Evolutionary conservation across 2,329 filamentous ascomycete species (phyloP).

Genomic region (Arthrobotrys megalospora): DNA sequence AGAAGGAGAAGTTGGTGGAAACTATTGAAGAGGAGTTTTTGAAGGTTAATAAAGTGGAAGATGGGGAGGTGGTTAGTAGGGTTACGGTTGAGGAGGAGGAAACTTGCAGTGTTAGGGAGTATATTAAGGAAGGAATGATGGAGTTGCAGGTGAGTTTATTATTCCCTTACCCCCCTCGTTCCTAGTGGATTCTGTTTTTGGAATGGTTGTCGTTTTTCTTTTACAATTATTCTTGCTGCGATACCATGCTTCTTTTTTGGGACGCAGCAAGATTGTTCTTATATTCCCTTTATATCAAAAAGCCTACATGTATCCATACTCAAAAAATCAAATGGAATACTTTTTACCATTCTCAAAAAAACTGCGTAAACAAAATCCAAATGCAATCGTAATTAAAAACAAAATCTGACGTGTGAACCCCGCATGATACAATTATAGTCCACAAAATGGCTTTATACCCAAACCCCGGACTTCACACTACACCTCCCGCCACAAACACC

Average conservation of each 20-base stretch:
- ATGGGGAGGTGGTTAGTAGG: conserved; percentile 32
- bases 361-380: not conserved
- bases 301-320: conserved; percentile 25
- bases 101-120: conserved; percentile 69
- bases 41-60: not conserved
- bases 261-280: conserved; percentile 35
- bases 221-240: conserved; percentile 35
- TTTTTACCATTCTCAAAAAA: not conserved
- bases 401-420: conserved; percentile 43
- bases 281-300: not conserved
- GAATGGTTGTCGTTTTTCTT: not conserved
- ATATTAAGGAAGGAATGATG: conserved; percentile 75
- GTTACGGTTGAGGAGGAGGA: conserved; percentile 74
- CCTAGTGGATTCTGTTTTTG: not conserved
- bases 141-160: conserved; percentile 73
- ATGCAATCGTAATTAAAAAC: not conserved
- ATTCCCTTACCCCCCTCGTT: not conserved
- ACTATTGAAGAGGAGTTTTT: conserved; percentile 78
- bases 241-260: conserved; percentile 32
- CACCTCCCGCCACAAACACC: conserved; percentile 17
- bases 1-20: conserved; percentile 69
- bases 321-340: conserved; percentile 27
- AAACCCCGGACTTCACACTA: conserved; percentile 52
- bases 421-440: conserved; percentile 37
- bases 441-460: conserved; percentile 56